Base-by-base conservation (phyloP, 2,329 filamentous ascomycete genomes). In the Aspergillus fischeri region DNA sequence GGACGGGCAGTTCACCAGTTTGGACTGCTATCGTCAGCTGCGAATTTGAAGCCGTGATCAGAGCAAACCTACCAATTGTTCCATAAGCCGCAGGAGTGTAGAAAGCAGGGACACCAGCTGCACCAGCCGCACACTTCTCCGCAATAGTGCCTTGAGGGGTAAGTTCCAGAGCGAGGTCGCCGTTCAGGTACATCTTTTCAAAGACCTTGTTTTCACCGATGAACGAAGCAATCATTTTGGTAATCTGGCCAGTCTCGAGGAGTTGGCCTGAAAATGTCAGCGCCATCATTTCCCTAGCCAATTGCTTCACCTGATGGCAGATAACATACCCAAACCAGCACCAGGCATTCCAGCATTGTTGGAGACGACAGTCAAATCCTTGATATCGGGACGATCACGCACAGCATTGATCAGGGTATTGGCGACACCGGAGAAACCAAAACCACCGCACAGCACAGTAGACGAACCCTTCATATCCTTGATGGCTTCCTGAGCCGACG, bases 141-240 rank as follows among this genome's bases (percentile, higher is more conserved):
- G 91, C 92, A 52, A 96, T 83, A 20, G 91, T 95, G 61, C 92
- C 92, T 75, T 96, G 92, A 1, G 92, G 92, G 25, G 90, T 93
- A 62, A 96, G 84, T 78, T 96, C 92, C 53, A 96, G 84, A 72
- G 92, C 88, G 56, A 96, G 84, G 71, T 94, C 82, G 60, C 92
- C 92, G 6, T 82, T 88, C 53, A 96, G 81, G 74, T 96, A 96
- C 86, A 92, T 92, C 70, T 83, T 82, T 79, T 96, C 92, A 61
- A 96, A 90, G 9, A 88, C 88, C 79, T 94, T 92, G 75, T 93
- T 93, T 67, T 87, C 85, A 42, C 90, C 90, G 32, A 93, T 83
- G 62, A 89, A 92, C 17, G 87, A 90, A 28, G 90, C 80, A 61
- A 92, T 86, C 75, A 92, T 86, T 63, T 88, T 87, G 62, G 83